Base-by-base conservation (phyloP, 345 rosid genomes). In the Brassica rapa region DNA sequence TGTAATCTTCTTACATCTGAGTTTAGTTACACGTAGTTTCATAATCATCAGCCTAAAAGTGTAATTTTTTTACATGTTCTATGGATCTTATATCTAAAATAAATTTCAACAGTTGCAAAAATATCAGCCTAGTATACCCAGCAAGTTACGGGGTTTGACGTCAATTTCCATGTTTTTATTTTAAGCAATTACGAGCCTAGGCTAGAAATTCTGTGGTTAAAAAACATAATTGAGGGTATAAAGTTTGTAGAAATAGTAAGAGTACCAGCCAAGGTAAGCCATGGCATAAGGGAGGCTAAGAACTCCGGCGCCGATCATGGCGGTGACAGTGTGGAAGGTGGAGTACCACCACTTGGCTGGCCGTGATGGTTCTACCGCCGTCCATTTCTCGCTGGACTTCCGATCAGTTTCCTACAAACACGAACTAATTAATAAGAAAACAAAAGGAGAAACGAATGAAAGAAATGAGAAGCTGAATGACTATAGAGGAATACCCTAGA, bases 221-320 rank as follows among this genome's bases (percentile, higher is more conserved):
- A 19, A 19, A 19, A 19, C 35, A 21, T 16, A 61, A 12, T 5
- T 12, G 6, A 59, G 14, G 9, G 39, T 12, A 75, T 2, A 46
- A 37, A 59, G 21, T 15, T 63, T 73, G 43, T 33, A 73, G 5
- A 67, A 23, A 67, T 30, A 12, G 21, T 62, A 37, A 49, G 25
- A 62, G 71, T 90, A 92, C 97, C 97, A 94, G 85, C 97, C 98
- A 75, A 94, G 87, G 80, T 90, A 92, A 68, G 98, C 90, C 97
- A 94, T 89, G 76, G 98, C 97, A 84, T 89, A 90, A 65, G 98
- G 98, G 70, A 94, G 84, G 80, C 97, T 88, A 68, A 92, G 97
- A 51, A 94, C 98, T 43, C 97, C 98, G 0, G 97, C 98, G 6
- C 98, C 98, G 11, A 94, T 92, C 97, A 92, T 94, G 90, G 98